Conservation (phyloP, 805 yeast species). For the Candida vaughaniae region DNA sequence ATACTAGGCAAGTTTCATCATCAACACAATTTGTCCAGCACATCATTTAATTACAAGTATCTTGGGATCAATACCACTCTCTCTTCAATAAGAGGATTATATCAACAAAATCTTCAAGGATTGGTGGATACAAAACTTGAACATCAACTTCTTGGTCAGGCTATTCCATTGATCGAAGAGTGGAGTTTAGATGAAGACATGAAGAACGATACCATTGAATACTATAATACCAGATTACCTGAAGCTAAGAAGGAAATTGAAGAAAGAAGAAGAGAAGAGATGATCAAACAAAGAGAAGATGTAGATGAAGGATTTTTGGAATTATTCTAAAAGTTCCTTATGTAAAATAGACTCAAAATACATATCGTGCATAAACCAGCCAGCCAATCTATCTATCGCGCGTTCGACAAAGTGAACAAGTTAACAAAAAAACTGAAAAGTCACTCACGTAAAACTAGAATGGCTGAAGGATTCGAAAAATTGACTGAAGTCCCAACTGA, state of each 20-base stretch:
- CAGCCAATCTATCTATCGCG: constrained; percentile 5
- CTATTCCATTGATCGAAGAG: constrained; percentile 28
- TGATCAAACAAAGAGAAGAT: constrained; percentile 17
- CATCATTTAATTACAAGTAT: constrained; percentile 19
- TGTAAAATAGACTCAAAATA: too few relatives aligned
- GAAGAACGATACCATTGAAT: constrained; percentile 18
- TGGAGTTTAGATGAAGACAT: constrained; percentile 35
- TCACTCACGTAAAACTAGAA: constrained; percentile 18
- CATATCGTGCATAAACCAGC: too few relatives aligned
- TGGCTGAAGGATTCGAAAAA: constrained; percentile 68
- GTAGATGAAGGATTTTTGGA: constrained; percentile 22
- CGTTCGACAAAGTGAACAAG: constrained; percentile 4
- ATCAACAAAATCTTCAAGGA: constrained; percentile 21
- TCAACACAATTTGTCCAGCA: constrained; percentile 8
- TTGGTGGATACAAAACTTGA: constrained; percentile 30
- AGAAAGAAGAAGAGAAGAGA: constrained; percentile 23
- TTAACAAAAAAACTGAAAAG: neutral
- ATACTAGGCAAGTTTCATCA: constrained; percentile 15
- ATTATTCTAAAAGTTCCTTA: constrained; percentile 11
- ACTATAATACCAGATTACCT: constrained; percentile 6
- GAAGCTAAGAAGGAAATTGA: constrained; percentile 16
- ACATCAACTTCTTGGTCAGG: constrained; percentile 25
- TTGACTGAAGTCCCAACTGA: constrained; percentile 85
- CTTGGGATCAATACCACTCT: constrained; percentile 10
- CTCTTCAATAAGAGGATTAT: constrained; percentile 15